phyloP scores from a whole-genome alignment of 1,139 yeast genomes.

The Pichia sp. region DNA sequence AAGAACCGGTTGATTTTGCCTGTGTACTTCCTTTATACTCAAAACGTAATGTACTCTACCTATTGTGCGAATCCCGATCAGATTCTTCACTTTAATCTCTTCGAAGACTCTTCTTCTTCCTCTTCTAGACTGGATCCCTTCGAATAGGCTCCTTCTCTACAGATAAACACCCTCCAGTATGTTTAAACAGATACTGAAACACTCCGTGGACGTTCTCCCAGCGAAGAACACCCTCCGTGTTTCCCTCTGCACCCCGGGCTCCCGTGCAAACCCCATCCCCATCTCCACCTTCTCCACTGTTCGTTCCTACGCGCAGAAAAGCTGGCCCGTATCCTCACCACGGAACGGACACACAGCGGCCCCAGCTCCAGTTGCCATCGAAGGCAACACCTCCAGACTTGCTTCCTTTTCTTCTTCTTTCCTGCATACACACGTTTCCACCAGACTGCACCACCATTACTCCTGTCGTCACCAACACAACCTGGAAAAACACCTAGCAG shows the following conservation, averaged over 20 bases:
- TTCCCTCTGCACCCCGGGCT: background rate
- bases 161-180: no score
- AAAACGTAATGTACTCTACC: no score
- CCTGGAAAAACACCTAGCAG: constrained; percentile 3
- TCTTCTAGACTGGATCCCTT: no score
- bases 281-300: background rate
- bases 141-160: no score
- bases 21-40: no score
- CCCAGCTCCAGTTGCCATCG: background rate
- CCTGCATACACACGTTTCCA: background rate
- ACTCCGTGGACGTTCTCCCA: no score
- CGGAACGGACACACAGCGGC: background rate
- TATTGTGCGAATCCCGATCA: background rate
- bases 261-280: no score
- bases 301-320: background rate
- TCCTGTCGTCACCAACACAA: constrained; percentile 10
- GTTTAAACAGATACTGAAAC: no score
- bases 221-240: background rate
- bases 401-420: background rate
- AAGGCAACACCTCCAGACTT: background rate
- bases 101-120: background rate
- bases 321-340: background rate
- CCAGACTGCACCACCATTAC: constrained; percentile 12
- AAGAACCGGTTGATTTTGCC: constrained; percentile 80
- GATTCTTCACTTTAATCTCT: no score